A percentile compares a stretch with the other conserved stretches of the same genome.
Conservation (phyloP, 2,329 filamentous ascomycete genomes). For the Hymenoscyphus salicellus region DNA sequence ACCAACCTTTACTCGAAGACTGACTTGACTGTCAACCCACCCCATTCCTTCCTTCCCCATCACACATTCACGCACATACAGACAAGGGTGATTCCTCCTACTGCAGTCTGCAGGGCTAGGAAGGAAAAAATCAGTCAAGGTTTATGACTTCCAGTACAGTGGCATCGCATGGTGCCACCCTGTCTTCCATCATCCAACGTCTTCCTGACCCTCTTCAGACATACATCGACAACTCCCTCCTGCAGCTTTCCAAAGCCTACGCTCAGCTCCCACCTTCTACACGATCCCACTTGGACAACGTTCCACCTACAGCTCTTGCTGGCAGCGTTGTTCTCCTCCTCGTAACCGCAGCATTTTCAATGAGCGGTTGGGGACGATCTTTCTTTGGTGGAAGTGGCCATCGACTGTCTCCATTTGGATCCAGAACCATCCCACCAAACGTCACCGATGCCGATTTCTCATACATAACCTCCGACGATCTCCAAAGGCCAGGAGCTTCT, state of each 20-base stretch:
- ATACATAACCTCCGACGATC: conserved; percentile 77
- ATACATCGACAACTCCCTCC: conserved; percentile 53
- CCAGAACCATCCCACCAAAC: conserved; percentile 47
- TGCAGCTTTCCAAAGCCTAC: conserved; percentile 48
- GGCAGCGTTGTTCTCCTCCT: conserved; percentile 29
- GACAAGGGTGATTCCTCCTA: conserved; percentile 15
- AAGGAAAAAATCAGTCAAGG: conserved; percentile 32
- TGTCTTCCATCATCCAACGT: conserved; percentile 55
- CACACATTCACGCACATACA: neutral
- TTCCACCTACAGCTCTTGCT: conserved; percentile 28
- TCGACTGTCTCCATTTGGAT: conserved; percentile 35
- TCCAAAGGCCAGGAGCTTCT: conserved; percentile 48
- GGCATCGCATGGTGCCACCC: conserved; percentile 60
- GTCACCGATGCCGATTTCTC: conserved; percentile 75
- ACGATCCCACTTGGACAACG: conserved; percentile 31
- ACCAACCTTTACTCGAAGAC: neutral
- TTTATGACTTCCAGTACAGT: conserved; percentile 38
- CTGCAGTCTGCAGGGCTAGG: conserved; percentile 13
- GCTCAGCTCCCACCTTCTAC: conserved; percentile 29
- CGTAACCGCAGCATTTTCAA: conserved; percentile 31
- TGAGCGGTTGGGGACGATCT: conserved; percentile 36
- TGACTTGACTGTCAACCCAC: neutral
- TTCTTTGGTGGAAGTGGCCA: conserved; percentile 30
- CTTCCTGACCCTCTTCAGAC: conserved; percentile 47
- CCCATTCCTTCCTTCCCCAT: conserved; percentile 1